phyloP scores from a whole-genome alignment of 768 basidiomycete genomes.

The Boletus sensibilis region DNA sequence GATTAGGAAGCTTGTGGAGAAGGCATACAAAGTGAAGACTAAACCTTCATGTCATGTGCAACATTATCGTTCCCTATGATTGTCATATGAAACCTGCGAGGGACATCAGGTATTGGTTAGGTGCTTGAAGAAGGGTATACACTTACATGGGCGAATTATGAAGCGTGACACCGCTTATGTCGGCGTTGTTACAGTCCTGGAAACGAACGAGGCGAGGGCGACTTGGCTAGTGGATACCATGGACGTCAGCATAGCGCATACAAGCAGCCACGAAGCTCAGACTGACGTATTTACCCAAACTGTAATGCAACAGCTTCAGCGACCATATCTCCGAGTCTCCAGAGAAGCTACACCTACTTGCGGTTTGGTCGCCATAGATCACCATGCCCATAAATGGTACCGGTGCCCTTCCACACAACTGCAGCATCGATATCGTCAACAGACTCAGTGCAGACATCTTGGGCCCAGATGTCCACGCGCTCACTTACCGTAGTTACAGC shows the following conservation, averaged over 20 bases:
- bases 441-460: neutral
- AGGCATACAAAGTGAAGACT: neutral
- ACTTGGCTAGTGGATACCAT: neutral
- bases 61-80: slow-evolving; percentile 10
- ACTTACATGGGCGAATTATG: slow-evolving; percentile 10
- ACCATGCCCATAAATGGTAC: slow-evolving; percentile 9
- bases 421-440: neutral
- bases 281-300: slow-evolving; percentile 3
- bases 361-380: neutral
- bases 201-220: slow-evolving; percentile 10
- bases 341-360: neutral
- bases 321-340: neutral
- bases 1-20: neutral
- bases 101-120: neutral
- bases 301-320: neutral
- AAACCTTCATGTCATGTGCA: slow-evolving; percentile 12
- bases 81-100: slow-evolving; percentile 12
- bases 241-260: neutral
- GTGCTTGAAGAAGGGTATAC: neutral
- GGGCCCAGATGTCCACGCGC: neutral
- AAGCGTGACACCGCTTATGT: slow-evolving; percentile 17
- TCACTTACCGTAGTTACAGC: slow-evolving; percentile 2
- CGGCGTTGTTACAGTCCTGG: slow-evolving; percentile 1
- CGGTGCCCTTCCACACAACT: slow-evolving; percentile 6
- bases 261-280: neutral